Evolutionary conservation across 306 rosid genomes (phyloP).

Genomic region (Prunus davidiana): DNA sequence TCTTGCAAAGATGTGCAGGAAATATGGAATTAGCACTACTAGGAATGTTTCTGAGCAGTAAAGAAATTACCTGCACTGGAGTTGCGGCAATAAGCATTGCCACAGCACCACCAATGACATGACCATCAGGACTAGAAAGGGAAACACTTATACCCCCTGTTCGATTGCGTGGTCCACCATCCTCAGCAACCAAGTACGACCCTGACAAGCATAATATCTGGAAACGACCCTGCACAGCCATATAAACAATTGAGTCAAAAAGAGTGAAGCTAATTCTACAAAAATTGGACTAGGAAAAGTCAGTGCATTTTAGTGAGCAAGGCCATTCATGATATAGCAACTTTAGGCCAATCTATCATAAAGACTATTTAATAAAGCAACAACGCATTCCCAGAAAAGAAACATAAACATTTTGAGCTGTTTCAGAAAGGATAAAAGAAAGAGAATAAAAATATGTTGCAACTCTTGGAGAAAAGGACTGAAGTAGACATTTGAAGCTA

Average conservation of each 20-base stretch:
- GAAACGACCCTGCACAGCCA: conserved; percentile 70
- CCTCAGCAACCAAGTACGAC: conserved; percentile 94
- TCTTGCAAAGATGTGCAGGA: background rate
- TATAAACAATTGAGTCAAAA: background rate
- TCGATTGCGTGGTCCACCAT: conserved; percentile 77
- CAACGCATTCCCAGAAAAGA: background rate
- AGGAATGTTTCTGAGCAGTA: background rate
- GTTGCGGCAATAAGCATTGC: conserved; percentile 77
- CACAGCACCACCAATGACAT: conserved; percentile 79
- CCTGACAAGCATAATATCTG: conserved; percentile 92
- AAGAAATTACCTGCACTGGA: conserved; percentile 79
- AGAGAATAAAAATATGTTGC: background rate
- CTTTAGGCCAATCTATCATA: background rate
- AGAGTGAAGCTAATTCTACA: background rate
- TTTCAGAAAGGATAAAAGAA: background rate
- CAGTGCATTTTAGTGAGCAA: background rate
- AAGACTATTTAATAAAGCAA: background rate
- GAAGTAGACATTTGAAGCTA: background rate
- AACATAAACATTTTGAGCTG: background rate
- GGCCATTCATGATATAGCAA: background rate
- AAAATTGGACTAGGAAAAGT: background rate
- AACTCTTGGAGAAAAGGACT: background rate
- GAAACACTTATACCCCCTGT: conserved; percentile 87
- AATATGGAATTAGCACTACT: background rate
- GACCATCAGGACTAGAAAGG: conserved; percentile 81